Conservation (phyloP, 306 rosid genomes). For the Sicyos baderoa region DNA sequence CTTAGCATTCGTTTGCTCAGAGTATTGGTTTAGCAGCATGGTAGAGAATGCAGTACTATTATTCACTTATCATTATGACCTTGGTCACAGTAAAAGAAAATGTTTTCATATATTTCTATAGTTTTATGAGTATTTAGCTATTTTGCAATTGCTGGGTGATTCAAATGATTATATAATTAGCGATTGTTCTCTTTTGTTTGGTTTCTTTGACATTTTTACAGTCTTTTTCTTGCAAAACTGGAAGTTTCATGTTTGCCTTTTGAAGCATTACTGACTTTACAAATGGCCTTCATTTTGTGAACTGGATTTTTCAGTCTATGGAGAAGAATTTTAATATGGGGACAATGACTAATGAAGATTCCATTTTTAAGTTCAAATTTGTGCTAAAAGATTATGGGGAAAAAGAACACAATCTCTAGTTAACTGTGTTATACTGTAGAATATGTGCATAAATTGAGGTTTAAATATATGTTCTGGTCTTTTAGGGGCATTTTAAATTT, state of each 20-base stretch:
- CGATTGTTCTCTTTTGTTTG: constrained; percentile 2
- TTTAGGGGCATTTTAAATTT: too few relatives aligned
- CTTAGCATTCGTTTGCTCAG: constrained; percentile 2
- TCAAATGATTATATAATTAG: constrained; percentile 8
- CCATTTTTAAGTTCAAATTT: not conserved
- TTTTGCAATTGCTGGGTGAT: not conserved
- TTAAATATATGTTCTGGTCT: too few relatives aligned
- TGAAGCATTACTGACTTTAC: not conserved
- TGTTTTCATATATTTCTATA: not conserved
- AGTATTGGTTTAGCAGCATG: constrained; percentile 9
- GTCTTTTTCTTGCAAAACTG: not conserved
- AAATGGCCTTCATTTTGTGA: constrained; percentile 4
- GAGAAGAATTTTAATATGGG: not conserved
- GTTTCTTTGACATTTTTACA: not conserved
- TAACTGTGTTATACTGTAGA: not conserved
- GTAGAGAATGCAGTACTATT: not conserved
- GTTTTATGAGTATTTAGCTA: not conserved
- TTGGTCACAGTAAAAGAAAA: constrained; percentile 11
- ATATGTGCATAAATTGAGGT: not conserved
- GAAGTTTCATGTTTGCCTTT: not conserved
- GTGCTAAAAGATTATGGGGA: not conserved
- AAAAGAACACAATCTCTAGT: not conserved
- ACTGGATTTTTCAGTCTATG: not conserved
- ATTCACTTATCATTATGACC: constrained; percentile 10
- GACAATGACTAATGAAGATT: not conserved